Percentiles rank a stretch among this genome's conserved stretches.
phyloP scores from a whole-genome alignment of 768 basidiomycete genomes.

The Suillus lakei region DNA sequence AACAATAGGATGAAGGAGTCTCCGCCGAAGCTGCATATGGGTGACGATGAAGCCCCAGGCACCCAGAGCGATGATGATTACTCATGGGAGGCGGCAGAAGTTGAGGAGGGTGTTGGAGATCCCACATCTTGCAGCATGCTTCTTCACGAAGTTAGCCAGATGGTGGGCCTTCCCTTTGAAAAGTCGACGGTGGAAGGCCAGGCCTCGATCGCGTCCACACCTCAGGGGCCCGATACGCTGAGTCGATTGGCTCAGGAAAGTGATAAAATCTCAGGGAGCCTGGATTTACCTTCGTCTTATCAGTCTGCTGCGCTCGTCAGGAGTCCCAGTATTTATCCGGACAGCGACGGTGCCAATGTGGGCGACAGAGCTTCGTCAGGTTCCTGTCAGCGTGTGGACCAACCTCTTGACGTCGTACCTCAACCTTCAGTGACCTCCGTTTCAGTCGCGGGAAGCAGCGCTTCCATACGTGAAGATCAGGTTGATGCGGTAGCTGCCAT shows the following conservation, averaged over 20 bases:
- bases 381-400: neutral
- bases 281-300: neutral
- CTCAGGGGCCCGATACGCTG: neutral
- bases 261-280: neutral
- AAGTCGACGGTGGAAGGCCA: neutral
- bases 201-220: constrained; percentile 5
- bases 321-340: neutral
- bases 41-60: constrained; percentile 5
- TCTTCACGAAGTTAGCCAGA: constrained; percentile 36
- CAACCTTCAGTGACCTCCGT: neutral
- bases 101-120: constrained; percentile 14
- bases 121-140: constrained; percentile 31
- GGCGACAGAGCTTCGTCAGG: neutral
- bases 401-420: neutral
- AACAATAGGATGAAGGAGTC: constrained; percentile 11
- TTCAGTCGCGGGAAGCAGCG: neutral
- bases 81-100: constrained; percentile 19
- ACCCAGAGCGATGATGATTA: constrained; percentile 14
- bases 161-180: constrained; percentile 30
- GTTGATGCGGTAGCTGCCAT: neutral
- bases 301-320: constrained; percentile 1
- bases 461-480: neutral
- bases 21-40: constrained; percentile 15
- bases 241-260: neutral
- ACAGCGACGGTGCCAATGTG: neutral